Base-by-base conservation (phyloP, 352 stramenopile genomes). In the Globisporangium carolinianum region DNA sequence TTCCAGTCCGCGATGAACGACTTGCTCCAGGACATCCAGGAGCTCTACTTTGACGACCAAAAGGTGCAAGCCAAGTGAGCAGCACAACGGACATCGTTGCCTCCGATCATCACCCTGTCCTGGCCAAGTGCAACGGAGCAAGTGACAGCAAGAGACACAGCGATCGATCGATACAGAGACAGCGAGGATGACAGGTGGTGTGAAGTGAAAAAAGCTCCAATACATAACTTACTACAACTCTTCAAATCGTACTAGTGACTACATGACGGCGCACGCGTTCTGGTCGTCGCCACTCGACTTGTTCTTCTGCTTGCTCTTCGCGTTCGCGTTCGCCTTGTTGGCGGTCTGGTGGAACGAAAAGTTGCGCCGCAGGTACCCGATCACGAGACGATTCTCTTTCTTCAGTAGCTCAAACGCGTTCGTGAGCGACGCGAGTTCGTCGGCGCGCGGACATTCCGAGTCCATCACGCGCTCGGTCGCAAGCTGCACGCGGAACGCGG, bases 391-490 rank as follows among this genome's bases (percentile, higher is more conserved):
- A 65, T 92, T 83, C 47, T 94, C 84, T 12, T 79, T 79, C 52
- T 78, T 82, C n/a, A 92, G 65, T 10, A 88, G 69, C 49, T 83
- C 67, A 42, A 83, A 75, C 5, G 75, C 59, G 18, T 75, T 76
- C 18, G 74, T 66, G 10, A 91, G 65, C 15, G 68, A 64, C 4
- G 39, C 55, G 6, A 75, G 49, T 37, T 79, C 65, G 4, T 82
- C 69, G 2, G 63, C 50, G 17, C 62, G 69, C 38, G 69, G 66
- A 43, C 67, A 45, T 4, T 67, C 67, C 37, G 63, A 62, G 12
- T 89, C 78, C 73, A 94, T 89, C n/a, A 91, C 65, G 15, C 85
- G 76, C 52, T 89, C 83, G 7, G 76, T 89, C 3, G 79, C 79
- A 4, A 92, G 61, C 63, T 94, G 82, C 5, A 94, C 63, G 14